Evolutionary conservation across 306 rosid genomes (phyloP), one percentile per base, ranked within the genome.

Genomic region (Potentilla sterilis): DNA sequence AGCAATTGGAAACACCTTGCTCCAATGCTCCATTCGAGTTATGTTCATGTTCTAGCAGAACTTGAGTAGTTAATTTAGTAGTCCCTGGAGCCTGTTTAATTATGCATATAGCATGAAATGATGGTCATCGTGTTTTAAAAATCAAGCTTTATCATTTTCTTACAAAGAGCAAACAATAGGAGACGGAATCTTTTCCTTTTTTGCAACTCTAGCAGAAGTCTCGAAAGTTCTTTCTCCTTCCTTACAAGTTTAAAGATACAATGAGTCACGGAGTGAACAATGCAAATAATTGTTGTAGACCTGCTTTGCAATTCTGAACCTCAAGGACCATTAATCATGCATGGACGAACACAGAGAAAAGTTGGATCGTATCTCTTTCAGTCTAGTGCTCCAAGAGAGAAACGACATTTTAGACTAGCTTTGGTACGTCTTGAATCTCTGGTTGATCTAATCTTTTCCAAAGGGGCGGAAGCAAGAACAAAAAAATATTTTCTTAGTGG

Each of bases 361-460:
- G 43, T 62, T 6, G 4, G 21, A 35, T 63, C 42, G 68, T 62
- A 14, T 67, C 71, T 47, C 59, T 34, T 48, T 69, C 38, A 47
- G 40, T 47, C 59, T 44, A 69, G 14, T 69, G 16, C 28, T 32
- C 74, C 74, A 47, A 47, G 22, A 32, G n/a, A 69, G 43, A 69
- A 32, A 69, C 59, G 74, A 69, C 74, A 48, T 69, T 42, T 69
- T 69, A 28, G 9, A 69, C 47, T 59, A 69, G 43, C 74, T 18
- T 9, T 69, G 57, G 21, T 44, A 47, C 47, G 59, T 47, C 51
- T 13, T 22, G 37, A 32, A 24, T 58, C 18, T 24, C 2, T 16
- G 15, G 44, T 5, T 35, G 44, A 63, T 63, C 68, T 15, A 35
- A 15, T 35, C 4, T 16, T 34, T 61, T 61, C 40, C 12, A 3